Conservation (phyloP, 2,329 filamentous ascomycete species). For the Periconia digitata region DNA sequence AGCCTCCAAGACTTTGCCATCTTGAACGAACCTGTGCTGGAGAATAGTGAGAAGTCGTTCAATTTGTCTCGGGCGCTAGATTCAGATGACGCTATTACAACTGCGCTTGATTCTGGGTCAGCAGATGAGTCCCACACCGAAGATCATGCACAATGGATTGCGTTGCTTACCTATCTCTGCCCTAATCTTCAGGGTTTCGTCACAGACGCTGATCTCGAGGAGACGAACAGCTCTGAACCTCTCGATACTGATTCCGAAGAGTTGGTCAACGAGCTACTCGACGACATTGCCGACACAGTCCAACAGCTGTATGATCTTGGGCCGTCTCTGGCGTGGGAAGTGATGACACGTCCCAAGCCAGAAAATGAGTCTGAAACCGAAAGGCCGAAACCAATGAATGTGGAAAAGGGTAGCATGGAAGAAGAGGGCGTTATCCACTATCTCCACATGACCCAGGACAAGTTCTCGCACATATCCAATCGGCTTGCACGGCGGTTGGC, state of each 20-base stretch:
- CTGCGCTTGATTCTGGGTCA: background rate
- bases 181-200: background rate
- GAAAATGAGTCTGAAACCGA: background rate
- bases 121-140: background rate
- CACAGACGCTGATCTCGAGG: background rate
- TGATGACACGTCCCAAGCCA: background rate
- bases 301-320: background rate
- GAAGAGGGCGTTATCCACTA: background rate
- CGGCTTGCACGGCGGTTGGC: background rate
- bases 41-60: background rate
- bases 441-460: background rate
- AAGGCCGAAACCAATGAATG: background rate
- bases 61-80: background rate
- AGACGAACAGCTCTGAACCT: background rate
- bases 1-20: no score
- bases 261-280: background rate
- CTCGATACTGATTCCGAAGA: background rate
- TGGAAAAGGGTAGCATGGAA: background rate
- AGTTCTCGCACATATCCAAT: background rate
- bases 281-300: background rate
- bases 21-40: background rate
- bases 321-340: background rate
- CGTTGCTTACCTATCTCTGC: background rate
- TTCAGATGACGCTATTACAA: background rate
- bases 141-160: background rate